Evolutionary conservation across 164 flowering plant genomes (phyloP).

Genomic region (Vitis riparia): DNA sequence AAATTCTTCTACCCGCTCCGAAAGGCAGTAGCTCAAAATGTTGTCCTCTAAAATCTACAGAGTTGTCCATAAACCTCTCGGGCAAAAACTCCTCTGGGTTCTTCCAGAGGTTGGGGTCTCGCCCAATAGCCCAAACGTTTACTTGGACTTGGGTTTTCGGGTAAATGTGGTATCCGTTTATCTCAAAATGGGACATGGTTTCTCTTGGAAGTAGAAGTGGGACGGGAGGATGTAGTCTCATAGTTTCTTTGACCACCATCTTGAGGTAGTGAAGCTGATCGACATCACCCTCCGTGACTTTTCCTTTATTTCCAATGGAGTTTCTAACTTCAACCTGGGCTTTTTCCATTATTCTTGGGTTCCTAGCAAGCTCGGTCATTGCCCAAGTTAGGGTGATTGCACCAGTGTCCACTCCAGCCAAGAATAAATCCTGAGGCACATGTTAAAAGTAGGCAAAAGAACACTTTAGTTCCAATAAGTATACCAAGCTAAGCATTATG

Average conservation of each 20-base stretch:
- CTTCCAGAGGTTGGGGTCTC: conserved; percentile 36
- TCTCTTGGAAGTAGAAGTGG: conserved; percentile 42
- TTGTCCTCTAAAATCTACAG: conserved; percentile 33
- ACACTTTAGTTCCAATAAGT: too few species aligned
- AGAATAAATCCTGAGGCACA: conserved; percentile 21
- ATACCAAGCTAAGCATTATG: too few species aligned
- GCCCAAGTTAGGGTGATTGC: conserved; percentile 32
- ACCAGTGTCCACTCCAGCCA: conserved; percentile 28
- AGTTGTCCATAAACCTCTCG: conserved; percentile 31
- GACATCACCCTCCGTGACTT: conserved; percentile 15
- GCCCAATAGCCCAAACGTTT: conserved; percentile 41
- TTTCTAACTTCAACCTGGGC: conserved; percentile 27
- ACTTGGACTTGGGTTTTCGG: conserved; percentile 29
- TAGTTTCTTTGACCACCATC: conserved; percentile 29
- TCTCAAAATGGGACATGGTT: conserved; percentile 16
- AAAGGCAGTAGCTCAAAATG: conserved; percentile 39
- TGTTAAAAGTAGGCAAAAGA: too few species aligned
- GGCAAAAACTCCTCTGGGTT: conserved; percentile 39
- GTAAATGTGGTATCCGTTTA: conserved; percentile 23
- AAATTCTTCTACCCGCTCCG: conserved; percentile 29
- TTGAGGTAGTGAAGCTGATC: conserved; percentile 27
- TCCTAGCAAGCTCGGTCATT: conserved; percentile 31
- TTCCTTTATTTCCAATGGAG: conserved; percentile 15
- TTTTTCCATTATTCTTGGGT: conserved; percentile 29
- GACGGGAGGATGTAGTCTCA: conserved; percentile 34